Evolutionary conservation across 2,329 filamentous ascomycete genomes (phyloP), one percentile per base, ranked within the genome.

Genomic region (Cladosporium sp.): DNA sequence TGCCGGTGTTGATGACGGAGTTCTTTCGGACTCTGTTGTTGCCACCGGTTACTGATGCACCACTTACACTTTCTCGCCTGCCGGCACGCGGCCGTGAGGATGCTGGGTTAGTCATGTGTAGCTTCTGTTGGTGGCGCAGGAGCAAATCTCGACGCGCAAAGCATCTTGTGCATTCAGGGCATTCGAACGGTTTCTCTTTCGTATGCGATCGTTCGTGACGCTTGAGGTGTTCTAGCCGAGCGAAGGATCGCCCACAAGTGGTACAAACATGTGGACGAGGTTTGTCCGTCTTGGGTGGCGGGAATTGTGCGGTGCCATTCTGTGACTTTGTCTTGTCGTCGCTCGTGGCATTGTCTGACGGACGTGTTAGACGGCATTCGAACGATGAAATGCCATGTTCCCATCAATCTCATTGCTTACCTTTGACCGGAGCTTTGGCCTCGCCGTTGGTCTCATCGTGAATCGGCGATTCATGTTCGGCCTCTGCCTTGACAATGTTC

Each of bases 111-210:
- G 89, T 89, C 78, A 95, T 89, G 69, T 98, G 93, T 44, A 98
- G 81, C 77, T 98, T 98, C 77, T 98, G 93, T 78, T 98, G 93
- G 72, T 98, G 93, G 55, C 93, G 84, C 60, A 98, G 76, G 52
- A 98, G 79, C 61, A 98, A 74, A 71, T 98, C 93, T 60, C 93
- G 84, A 56, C 93, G 84, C 55, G 93, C 93, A 72, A 98, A 98
- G 74, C 93, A 97, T 72, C 93, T 78, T 35, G 89, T 81, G 72
- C 93, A 98, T 70, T 97, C 89, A 28, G 89, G 89, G 65, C 93
- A 98, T 72, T 96, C 90, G 64, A 98, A 98, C 1, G 93, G 93
- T 77, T 98, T 98, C 74, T 98, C 91, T 70, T 98, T 96, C 42
- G 91, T 96, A 69, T 96, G 91, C n/a, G 90, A 95, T 57, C 93